A percentile compares a stretch with the other conserved stretches of the same genome.
These are phyloP conservation scores for Trifolium pratense DNA, from an alignment of 306 rosid species.

Conservation along the genomic window DNA sequence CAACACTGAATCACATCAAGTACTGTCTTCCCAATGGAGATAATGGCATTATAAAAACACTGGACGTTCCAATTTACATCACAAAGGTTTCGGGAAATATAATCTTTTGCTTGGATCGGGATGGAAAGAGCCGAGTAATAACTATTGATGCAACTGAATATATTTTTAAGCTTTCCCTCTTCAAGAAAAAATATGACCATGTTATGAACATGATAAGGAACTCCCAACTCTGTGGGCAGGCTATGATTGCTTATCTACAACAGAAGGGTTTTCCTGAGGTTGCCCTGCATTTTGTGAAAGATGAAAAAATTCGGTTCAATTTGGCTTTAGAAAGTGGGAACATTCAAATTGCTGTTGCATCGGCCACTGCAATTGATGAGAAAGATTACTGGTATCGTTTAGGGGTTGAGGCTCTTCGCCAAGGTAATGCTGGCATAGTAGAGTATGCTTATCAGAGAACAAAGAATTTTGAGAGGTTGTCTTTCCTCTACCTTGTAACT, in stretches of 20 bases:
- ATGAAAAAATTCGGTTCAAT: constrained; percentile 85
- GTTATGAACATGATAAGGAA: constrained; percentile 96
- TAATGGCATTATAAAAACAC: constrained; percentile 86
- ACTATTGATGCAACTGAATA: constrained; percentile 89
- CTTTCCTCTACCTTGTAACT: constrained; percentile 88
- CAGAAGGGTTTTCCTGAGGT: constrained; percentile 97
- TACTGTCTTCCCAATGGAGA: constrained; percentile 95
- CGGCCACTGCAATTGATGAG: constrained; percentile 93
- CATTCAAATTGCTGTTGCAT: constrained; percentile 90
- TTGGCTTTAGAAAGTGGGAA: constrained; percentile 97
- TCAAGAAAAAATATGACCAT: constrained; percentile 80
- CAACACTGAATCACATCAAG: constrained; percentile 87
- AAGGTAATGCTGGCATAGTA: constrained; percentile 89
- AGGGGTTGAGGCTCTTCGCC: constrained; percentile 99
- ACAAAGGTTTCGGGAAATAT: constrained; percentile 81
- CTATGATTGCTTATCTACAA: constrained; percentile 92
- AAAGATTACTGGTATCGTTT: constrained; percentile 94
- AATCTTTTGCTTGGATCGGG: constrained; percentile 87
- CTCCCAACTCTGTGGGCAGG: constrained; percentile 97
- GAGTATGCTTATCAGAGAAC: constrained; percentile 98
- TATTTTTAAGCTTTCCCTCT: constrained; percentile 79
- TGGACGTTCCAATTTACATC: constrained; percentile 90
- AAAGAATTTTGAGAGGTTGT: constrained; percentile 85
- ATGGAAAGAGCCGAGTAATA: constrained; percentile 78
- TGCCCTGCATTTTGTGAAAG: constrained; percentile 95